These are phyloP conservation scores for Collybia nuda DNA, from an alignment of 768 basidiomycete genomes.

Conservation along the genomic window DNA sequence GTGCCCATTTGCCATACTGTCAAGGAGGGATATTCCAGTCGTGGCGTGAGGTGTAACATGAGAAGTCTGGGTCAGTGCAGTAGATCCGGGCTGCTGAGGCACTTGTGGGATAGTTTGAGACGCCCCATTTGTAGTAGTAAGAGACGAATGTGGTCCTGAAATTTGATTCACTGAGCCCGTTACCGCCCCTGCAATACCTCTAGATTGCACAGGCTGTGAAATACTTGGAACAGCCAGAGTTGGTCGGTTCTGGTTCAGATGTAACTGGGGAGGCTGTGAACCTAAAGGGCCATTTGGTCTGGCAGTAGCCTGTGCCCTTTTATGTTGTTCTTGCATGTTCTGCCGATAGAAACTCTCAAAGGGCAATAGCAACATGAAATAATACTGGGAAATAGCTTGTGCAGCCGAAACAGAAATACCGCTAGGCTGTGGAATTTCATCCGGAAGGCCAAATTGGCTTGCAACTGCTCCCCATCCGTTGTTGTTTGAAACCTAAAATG, in stretches of 20 bases:
- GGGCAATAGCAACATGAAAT: slow-evolving; percentile 60
- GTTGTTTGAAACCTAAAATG: slow-evolving; percentile 43
- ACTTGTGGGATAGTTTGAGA: slow-evolving; percentile 23
- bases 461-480: slow-evolving; percentile 58
- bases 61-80: slow-evolving; percentile 23
- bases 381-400: slow-evolving; percentile 55
- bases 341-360: slow-evolving; percentile 74
- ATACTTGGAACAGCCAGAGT: no score
- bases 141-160: slow-evolving; percentile 5
- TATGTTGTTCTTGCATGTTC: slow-evolving; percentile 60
- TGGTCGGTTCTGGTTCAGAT: no score
- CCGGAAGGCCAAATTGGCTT: slow-evolving; percentile 60
- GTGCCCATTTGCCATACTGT: slow-evolving; percentile 9
- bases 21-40: slow-evolving; percentile 9
- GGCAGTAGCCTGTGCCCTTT: slow-evolving; percentile 37
- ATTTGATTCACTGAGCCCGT: no score
- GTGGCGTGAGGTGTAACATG: slow-evolving; percentile 18
- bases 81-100: slow-evolving; percentile 27
- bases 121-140: slow-evolving; percentile 19
- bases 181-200: slow-evolving; percentile 1
- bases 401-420: slow-evolving; percentile 50
- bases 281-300: no score
- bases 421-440: slow-evolving; percentile 41
- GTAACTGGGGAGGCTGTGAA: no score
- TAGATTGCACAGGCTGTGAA: slow-evolving; percentile 15